Base-by-base conservation (phyloP, 2,329 filamentous ascomycete genomes). In the Colletotrichum australisinense region DNA sequence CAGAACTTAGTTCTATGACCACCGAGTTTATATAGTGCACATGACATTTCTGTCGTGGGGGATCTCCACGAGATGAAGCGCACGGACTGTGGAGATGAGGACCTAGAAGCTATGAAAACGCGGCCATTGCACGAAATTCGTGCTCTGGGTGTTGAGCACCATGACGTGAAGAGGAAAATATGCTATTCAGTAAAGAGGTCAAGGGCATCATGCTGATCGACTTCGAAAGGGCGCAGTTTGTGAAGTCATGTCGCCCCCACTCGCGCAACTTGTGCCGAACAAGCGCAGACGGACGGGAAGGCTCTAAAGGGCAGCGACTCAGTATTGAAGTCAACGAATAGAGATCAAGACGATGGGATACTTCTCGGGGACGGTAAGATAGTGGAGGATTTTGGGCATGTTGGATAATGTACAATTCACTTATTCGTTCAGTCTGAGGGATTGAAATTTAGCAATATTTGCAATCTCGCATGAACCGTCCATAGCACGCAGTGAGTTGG, bases 31-130 rank as follows among this genome's bases (percentile, higher is more conserved):
- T 16, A 76, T 84, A 26, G 74, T 80, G 24, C 71, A 82, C 55
- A 79, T 84, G 70, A 78, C 75, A 30, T 79, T 84, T 59, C 72
- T 84, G n/a, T 83, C 80, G 0, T 84, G 76, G 78, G 81, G 81
- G 83, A n/a, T 24, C 55, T 71, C 24, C 19, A 19, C 16, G 8
- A 9, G 16, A 56, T 38, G 24, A 5, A 32, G 4, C 26, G 22
- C 26, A n/a, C 22, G 9, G 49, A 14, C 5, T 22, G 12, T 32
- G n/a, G 55, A 52, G 16, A 26, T 30, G 8, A n/a, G 11, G 26
- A 58, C 53, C 74, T 78, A 16, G 35, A 74, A 35, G 52, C 14
- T 11, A 72, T 73, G 24, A 65, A 75, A 35, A 49, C 75, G 24
- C 66, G 35, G 52, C 75, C 71, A 11, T 69, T 81, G 26, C 26